Conservation (phyloP, 495 filamentous ascomycete genomes). For the Stereocaulon alpinum region DNA sequence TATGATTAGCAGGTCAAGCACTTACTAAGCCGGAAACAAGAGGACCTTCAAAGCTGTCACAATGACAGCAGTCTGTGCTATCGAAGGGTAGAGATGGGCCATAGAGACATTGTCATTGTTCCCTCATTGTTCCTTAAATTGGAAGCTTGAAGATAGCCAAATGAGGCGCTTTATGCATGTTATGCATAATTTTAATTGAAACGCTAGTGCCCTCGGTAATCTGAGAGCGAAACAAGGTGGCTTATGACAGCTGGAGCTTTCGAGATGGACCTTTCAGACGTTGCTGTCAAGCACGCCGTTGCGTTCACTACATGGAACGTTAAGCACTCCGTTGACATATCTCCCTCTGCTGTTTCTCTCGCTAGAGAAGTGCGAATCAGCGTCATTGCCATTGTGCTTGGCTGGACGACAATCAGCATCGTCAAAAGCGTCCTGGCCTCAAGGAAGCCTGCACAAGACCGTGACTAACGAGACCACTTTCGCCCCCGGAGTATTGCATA, state of each 20-base stretch:
- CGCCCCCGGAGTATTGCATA: background rate
- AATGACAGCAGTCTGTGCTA: conserved; percentile 77
- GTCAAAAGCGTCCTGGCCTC: conserved; percentile 24
- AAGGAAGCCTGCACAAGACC: conserved; percentile 8
- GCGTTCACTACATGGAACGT: conserved; percentile 37
- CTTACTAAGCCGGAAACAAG: conserved; percentile 93
- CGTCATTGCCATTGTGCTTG: conserved; percentile 41
- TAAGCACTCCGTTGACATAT: conserved; percentile 38
- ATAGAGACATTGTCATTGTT: conserved; percentile 38
- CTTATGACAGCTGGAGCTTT: conserved; percentile 7
- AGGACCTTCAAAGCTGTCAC: conserved; percentile 87
- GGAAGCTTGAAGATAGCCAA: no score
- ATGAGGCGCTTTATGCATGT: no score
- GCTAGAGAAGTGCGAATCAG: conserved; percentile 37
- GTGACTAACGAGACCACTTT: background rate
- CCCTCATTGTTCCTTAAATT: no score
- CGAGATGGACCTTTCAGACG: conserved; percentile 40
- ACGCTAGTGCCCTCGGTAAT: background rate
- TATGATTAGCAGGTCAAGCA: conserved; percentile 12
- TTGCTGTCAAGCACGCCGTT: conserved; percentile 40
- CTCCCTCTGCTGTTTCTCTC: conserved; percentile 35
- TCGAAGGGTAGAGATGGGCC: conserved; percentile 72
- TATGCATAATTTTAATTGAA: background rate
- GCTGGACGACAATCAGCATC: conserved; percentile 39
- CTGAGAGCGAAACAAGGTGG: background rate